Evolutionary conservation across 208 protist genomes (phyloP).

Genomic region (Trypanosoma rangeli): DNA sequence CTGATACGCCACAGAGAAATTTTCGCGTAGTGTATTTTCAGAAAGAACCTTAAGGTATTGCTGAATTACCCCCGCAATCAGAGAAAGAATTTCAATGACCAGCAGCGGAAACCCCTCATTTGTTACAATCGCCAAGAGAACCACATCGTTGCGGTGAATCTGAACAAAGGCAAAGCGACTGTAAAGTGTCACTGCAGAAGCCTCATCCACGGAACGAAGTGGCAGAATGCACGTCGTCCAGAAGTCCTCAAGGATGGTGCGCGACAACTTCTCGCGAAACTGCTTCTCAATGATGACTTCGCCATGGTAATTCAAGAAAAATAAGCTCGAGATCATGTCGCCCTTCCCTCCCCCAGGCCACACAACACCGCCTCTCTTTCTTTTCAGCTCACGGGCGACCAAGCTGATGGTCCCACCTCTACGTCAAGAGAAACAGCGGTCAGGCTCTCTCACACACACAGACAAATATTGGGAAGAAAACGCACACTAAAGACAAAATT

Average conservation of each 20-base stretch:
- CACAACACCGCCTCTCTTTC: neutral
- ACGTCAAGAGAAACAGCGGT: neutral
- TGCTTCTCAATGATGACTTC: slow-evolving; percentile 91
- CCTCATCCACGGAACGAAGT: slow-evolving; percentile 35
- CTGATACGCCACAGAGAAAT: slow-evolving; percentile 92
- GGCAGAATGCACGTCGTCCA: slow-evolving; percentile 63
- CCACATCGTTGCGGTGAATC: slow-evolving; percentile 69
- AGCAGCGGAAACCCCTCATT: slow-evolving; percentile 77
- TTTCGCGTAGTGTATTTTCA: slow-evolving; percentile 81
- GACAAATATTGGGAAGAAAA: slow-evolving; percentile 20
- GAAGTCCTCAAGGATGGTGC: slow-evolving; percentile 67
- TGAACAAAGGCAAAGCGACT: slow-evolving; percentile 69
- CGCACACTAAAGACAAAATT: neutral
- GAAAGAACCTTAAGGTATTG: slow-evolving; percentile 78
- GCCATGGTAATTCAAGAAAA: slow-evolving; percentile 70
- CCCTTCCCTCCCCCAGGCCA: neutral
- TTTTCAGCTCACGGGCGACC: neutral
- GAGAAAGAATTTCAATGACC: slow-evolving; percentile 70
- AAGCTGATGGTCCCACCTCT: neutral
- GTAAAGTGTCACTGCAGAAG: slow-evolving; percentile 54
- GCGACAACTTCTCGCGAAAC: slow-evolving; percentile 69
- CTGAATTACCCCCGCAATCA: slow-evolving; percentile 63
- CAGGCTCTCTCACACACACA: neutral
- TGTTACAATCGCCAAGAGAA: slow-evolving; percentile 62
- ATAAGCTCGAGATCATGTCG: slow-evolving; percentile 69